These are phyloP conservation scores for Dactylis glomerata DNA, from an alignment of 176 grass and related monocot species.

Conservation along the genomic window DNA sequence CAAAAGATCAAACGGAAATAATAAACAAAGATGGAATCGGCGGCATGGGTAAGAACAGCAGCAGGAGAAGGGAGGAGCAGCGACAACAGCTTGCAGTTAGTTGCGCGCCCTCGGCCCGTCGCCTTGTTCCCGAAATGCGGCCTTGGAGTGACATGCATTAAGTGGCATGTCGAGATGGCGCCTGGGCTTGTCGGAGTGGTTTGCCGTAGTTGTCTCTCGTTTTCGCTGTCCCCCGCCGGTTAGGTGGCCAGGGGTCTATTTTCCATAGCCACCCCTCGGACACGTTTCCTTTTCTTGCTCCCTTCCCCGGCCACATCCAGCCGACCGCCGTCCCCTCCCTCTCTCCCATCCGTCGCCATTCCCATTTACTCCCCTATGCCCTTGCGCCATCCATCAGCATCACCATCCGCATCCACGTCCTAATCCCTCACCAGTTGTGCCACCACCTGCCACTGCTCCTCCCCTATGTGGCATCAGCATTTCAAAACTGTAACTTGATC, in stretches of 20 bases:
- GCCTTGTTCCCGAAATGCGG: constrained; percentile 22
- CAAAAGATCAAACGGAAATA: background rate
- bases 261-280: background rate
- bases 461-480: too few relatives aligned
- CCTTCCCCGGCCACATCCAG: constrained; percentile 20
- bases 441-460: constrained; percentile 1
- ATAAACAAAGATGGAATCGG: background rate
- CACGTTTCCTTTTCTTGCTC: constrained; percentile 36
- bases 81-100: background rate
- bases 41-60: background rate
- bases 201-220: constrained; percentile 57
- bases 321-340: background rate
- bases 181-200: constrained; percentile 53
- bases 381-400: background rate
- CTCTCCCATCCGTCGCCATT: constrained; percentile 12
- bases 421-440: background rate
- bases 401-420: background rate
- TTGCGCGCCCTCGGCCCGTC: background rate
- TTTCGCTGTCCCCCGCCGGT: constrained; percentile 61
- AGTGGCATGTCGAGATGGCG: constrained; percentile 46
- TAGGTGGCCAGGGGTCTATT: constrained; percentile 52
- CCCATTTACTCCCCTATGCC: constrained; percentile 18
- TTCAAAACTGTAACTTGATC: background rate
- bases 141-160: constrained; percentile 43
- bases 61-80: background rate